Evolutionary conservation across 306 rosid species (phyloP), one percentile per base, ranked within the genome.

Genomic region (Coriaria nepalensis): DNA sequence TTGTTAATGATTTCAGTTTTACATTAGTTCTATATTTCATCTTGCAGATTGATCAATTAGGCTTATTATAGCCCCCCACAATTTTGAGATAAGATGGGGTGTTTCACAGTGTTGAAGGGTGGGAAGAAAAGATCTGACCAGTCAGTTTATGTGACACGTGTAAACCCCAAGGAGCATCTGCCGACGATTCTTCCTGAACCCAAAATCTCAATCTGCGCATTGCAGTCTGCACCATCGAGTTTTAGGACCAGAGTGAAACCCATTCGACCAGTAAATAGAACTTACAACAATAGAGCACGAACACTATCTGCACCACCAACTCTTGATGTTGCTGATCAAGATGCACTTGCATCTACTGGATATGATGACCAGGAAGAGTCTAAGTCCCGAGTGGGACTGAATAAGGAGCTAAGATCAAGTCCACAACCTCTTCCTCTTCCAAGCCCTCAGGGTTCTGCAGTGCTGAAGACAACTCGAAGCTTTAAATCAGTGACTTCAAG

Each of bases 381-480:
- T 5, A 84, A 53, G 70, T 45, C 67, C 68, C 75, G 80, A 46
- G 42, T 72, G 10, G 84, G 65, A 49, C 75, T 73, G 35, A 61
- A 63, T 47, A 84, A 74, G 64, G 95, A 90, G 52, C 90, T 68
- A 43, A 72, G 13, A 10, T 44, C 93, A 12, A 78, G 72, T 59
- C 84, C 96, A 13, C 96, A 73, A 60, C 98, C 98, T 50, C 93
- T 92, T 68, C 98, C 98, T 13, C 96, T 92, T 39, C 98, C 98
- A 49, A 85, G 96, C 9, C 86, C 87, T 47, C 87, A 73, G 55
- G 64, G 69, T 37, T 36, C 56, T 59, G 64, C 57, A 66, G 55
- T 63, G 14, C 65, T 92, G 62, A 80, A 76, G 72, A 61, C 80
- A 57, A 52, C 57, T 0, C 78, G 75, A 50, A 92, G 98, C 82